Conservation (phyloP, 129 eudicot genomes). For the Chrysanthemum makinoi region DNA sequence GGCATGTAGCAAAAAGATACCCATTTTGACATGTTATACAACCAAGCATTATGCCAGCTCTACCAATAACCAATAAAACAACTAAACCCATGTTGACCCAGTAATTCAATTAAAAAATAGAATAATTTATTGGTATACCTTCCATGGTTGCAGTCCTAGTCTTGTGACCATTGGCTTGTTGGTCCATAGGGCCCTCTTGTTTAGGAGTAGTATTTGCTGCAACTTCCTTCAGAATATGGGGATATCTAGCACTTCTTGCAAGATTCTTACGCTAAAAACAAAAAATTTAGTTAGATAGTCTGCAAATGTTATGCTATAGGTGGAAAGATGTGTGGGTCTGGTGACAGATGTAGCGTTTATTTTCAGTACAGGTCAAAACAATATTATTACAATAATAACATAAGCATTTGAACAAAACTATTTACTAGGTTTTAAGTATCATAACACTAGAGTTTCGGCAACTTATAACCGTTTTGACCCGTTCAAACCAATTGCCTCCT, state of each 20-base stretch:
- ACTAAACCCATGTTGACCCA: too few relatives aligned
- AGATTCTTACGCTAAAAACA: constrained; percentile 22
- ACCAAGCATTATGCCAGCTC: too few relatives aligned
- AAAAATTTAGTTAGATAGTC: background rate
- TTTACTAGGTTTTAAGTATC: background rate
- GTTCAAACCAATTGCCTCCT: background rate
- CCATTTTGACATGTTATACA: too few relatives aligned
- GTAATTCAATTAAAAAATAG: too few relatives aligned
- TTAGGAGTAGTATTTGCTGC: constrained; percentile 20
- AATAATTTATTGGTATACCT: constrained; percentile 41
- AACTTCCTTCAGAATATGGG: constrained; percentile 60
- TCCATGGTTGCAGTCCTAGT: constrained; percentile 42
- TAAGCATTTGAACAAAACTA: too few relatives aligned
- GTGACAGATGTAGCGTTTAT: too few relatives aligned
- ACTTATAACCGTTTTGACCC: background rate
- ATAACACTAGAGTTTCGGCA: background rate
- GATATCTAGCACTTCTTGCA: constrained; percentile 50
- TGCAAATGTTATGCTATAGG: background rate
- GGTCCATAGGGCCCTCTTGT: constrained; percentile 30
- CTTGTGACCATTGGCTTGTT: constrained; percentile 29
- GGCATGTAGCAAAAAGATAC: too few relatives aligned
- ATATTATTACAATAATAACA: too few relatives aligned
- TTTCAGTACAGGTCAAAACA: too few relatives aligned
- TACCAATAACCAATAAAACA: too few relatives aligned
- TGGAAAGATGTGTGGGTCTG: too few relatives aligned